A percentile compares a stretch with the other conserved stretches of the same genome.
phyloP scores from a whole-genome alignment of 2,329 filamentous ascomycete genomes.

The Parastagonospora avenae region DNA sequence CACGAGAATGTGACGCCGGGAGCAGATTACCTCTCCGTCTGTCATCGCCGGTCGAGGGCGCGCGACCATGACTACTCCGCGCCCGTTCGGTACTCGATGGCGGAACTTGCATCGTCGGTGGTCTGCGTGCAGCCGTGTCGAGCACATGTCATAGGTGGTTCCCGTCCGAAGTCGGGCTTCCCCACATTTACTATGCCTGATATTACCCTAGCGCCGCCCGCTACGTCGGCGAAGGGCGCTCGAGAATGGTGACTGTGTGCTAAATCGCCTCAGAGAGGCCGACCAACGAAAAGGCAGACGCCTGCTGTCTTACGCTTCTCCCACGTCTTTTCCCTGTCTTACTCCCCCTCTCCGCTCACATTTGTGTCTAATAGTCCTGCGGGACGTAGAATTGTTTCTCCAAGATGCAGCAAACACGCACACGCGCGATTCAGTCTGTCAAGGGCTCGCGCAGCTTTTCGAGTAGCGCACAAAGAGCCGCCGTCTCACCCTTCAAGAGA shows the following conservation, averaged over 20 bases:
- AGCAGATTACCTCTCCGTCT: constrained; percentile 31
- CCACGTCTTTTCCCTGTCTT: constrained; percentile 8
- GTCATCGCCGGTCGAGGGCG: constrained; percentile 34
- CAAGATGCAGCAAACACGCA: constrained; percentile 44
- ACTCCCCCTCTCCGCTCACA: constrained; percentile 9
- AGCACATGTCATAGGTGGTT: constrained; percentile 1
- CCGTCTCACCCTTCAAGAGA: constrained; percentile 52
- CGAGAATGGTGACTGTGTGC: constrained; percentile 10
- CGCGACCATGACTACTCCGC: constrained; percentile 37
- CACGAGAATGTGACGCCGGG: background rate
- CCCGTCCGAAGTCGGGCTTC: constrained; percentile 4
- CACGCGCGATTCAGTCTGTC: constrained; percentile 42
- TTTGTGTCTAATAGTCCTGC: constrained; percentile 11
- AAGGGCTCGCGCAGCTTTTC: constrained; percentile 52
- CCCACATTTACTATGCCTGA: constrained; percentile 1
- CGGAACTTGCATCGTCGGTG: constrained; percentile 16
- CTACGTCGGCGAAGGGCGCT: background rate
- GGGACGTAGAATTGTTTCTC: constrained; percentile 20
- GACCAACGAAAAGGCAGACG: constrained; percentile 23
- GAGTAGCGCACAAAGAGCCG: constrained; percentile 46
- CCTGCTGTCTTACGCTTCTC: background rate
- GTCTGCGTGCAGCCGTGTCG: background rate
- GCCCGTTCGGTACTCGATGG: constrained; percentile 7
- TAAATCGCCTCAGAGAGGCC: constrained; percentile 8
- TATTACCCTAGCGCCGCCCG: background rate